Base-by-base conservation (phyloP, 2,329 filamentous ascomycete genomes). In the Drechslerella dactyloides region DNA sequence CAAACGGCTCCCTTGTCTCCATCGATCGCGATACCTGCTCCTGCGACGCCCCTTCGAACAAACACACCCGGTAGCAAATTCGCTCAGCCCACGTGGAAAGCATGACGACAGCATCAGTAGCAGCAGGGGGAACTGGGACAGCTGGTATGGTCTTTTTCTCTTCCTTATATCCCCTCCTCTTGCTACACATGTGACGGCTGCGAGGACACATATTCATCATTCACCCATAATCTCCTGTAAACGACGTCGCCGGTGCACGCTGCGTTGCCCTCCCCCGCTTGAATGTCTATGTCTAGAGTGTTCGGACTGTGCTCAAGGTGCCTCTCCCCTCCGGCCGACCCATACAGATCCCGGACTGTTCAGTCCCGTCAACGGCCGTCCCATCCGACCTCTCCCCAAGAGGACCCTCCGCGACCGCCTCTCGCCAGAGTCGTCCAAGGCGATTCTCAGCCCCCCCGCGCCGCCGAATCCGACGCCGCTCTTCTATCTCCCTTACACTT, bases 371-470 rank as follows among this genome's bases (percentile, higher is more conserved):
- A 66, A 74, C 68, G 74, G 75, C 79, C 89, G 94, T 80, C 90
- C 93, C 73, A 99, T 99, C 79, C 89, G 92, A 78, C 94, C 94
- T 64, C 83, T 99, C 72, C 94, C 94, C 48, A 94, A 90, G 81
- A 89, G 92, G 77, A 89, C 90, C 74, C 85, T 99, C 61, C 90
- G 93, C 77, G 92, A 94, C 79, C 88, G 91, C 64, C 84, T 99
- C 58, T 93, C 93, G 33, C 89, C 90, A 70, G 91, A 96, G 79
- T 74, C 69, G 55, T 75, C 73, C 51, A 73, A 74, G 58, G 66
- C 76, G 52, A 62, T 76, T 17, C 74, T 77, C 55, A 65, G 73
- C 15, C 75, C 75, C 40, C 74, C 75, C 11, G 73, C 60, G 60
- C 68, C 69, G 11, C 73, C 73, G 33, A 63, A 87, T 23, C 85